Percentiles rank a stretch among this genome's conserved stretches.
Conservation (phyloP, 768 basidiomycete species). For the Steccherinum ochraceum region DNA sequence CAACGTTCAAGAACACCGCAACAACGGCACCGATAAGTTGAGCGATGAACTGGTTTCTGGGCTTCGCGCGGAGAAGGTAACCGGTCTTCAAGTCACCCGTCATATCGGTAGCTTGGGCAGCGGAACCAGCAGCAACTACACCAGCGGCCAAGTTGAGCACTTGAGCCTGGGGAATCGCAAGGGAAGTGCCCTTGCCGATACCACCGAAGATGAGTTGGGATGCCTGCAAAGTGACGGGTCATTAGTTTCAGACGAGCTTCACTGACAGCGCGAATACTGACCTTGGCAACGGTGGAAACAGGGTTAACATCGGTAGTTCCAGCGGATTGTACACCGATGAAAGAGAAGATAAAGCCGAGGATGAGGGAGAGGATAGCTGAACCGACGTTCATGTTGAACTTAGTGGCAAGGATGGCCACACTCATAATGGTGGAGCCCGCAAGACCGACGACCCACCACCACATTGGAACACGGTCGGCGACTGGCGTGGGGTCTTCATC, state of each 20-base stretch:
- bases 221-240: conserved; percentile 24
- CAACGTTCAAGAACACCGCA: conserved; percentile 52
- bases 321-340: conserved; percentile 57
- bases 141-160: conserved; percentile 47
- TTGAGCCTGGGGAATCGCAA: conserved; percentile 30
- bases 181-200: conserved; percentile 40
- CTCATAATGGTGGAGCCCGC: conserved; percentile 40
- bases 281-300: conserved; percentile 50
- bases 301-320: conserved; percentile 61
- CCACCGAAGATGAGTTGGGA: conserved; percentile 64
- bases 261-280: neutral
- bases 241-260: neutral
- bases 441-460: conserved; percentile 52
- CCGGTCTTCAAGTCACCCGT: conserved; percentile 65
- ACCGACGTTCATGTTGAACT: conserved; percentile 52
- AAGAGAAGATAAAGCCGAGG: conserved; percentile 59
- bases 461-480: conserved; percentile 47
- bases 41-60: conserved; percentile 55
- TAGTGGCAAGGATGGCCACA: conserved; percentile 45
- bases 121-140: conserved; percentile 47
- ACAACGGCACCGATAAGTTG: conserved; percentile 54
- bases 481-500: conserved; percentile 48
- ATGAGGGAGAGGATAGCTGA: conserved; percentile 51
- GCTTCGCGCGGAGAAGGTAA: conserved; percentile 59
- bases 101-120: conserved; percentile 58